These are phyloP conservation scores for Elsinoe ampelina DNA, from an alignment of 2,329 filamentous ascomycete genomes.

Conservation along the genomic window DNA sequence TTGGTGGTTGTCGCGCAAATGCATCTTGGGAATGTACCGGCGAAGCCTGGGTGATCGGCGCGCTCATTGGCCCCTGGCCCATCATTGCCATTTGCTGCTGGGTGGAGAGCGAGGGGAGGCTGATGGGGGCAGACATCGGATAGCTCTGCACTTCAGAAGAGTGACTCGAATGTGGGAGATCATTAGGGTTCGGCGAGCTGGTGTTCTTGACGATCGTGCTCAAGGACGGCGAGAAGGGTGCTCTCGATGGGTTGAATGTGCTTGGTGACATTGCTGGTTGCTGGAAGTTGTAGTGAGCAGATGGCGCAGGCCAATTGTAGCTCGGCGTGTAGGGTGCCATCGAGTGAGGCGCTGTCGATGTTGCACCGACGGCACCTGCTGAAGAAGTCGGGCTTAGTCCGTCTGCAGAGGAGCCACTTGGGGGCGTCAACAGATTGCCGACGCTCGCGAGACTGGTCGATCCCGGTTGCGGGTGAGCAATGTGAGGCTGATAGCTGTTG, in stretches of 20 bases:
- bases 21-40: constrained; percentile 51
- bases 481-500: constrained; percentile 22
- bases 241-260: constrained; percentile 39
- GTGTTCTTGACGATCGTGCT: constrained; percentile 44
- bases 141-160: constrained; percentile 59
- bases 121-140: constrained; percentile 47
- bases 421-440: constrained; percentile 54
- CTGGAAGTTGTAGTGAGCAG: constrained; percentile 46
- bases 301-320: constrained; percentile 51
- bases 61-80: constrained; percentile 21
- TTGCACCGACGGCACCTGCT: constrained; percentile 48
- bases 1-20: constrained; percentile 48
- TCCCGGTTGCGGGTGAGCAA: constrained; percentile 28
- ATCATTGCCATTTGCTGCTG: constrained; percentile 42
- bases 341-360: constrained; percentile 49
- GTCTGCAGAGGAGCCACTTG: constrained; percentile 51
- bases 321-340: constrained; percentile 51
- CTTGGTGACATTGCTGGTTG: constrained; percentile 36
- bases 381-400: constrained; percentile 53
- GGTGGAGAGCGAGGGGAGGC: constrained; percentile 36
- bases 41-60: constrained; percentile 33
- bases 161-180: constrained; percentile 60
- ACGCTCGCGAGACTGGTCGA: constrained; percentile 43
- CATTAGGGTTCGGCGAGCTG: constrained; percentile 51
- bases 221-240: constrained; percentile 50